Percentiles rank a stretch among this genome's conserved stretches.
Evolutionary conservation across 306 rosid genomes (phyloP).

Genomic region (Prunus mume): DNA sequence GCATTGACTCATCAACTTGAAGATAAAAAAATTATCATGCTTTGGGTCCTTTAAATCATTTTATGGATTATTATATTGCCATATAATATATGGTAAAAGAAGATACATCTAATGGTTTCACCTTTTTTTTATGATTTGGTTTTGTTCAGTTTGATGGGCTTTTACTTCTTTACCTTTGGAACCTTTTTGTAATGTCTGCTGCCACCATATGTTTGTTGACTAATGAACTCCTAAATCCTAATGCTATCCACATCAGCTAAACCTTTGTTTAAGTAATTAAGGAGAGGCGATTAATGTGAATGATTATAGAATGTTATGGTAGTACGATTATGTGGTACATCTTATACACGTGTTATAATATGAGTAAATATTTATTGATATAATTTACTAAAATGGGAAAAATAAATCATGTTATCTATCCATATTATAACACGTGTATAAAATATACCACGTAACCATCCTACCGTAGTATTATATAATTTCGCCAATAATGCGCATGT

Average conservation of each 20-base stretch:
- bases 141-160: slow-evolving; percentile 16
- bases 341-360: no score
- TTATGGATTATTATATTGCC: background rate
- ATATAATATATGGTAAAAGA: background rate
- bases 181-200: slow-evolving; percentile 6
- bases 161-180: slow-evolving; percentile 17
- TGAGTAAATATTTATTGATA: no score
- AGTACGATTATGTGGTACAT: no score
- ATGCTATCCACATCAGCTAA: slow-evolving; percentile 33
- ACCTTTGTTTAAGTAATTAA: slow-evolving; percentile 20
- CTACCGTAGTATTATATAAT: no score
- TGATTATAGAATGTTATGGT: background rate
- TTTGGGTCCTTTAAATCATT: slow-evolving; percentile 21
- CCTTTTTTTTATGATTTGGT: slow-evolving; percentile 1
- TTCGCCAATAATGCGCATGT: slow-evolving; percentile 10
- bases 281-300: slow-evolving; percentile 7
- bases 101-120: background rate
- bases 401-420: no score
- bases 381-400: rapidly evolving
- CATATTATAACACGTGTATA: no score
- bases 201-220: slow-evolving; percentile 24
- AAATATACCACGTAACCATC: no score
- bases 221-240: slow-evolving; percentile 18
- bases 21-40: slow-evolving; percentile 11
- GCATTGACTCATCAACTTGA: slow-evolving; percentile 29